phyloP scores from a whole-genome alignment of 176 grass and related monocot genomes.

The Guadua angustifolia region DNA sequence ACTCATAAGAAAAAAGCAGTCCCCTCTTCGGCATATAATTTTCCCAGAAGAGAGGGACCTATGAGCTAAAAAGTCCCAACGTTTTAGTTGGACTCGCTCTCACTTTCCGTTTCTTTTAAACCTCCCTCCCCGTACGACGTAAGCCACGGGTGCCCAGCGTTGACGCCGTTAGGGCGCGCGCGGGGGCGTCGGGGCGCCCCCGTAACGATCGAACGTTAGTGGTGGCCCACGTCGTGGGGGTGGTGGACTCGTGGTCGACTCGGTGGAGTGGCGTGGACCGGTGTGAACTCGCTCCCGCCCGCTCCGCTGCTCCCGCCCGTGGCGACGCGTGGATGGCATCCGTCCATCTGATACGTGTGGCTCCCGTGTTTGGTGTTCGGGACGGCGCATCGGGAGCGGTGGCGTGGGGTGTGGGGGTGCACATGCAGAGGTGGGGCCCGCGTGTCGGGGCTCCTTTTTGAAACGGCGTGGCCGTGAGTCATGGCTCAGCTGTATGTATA shows the following conservation, averaged over 20 bases:
- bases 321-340: slow-evolving; percentile 16
- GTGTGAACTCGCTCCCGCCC: slow-evolving; percentile 29
- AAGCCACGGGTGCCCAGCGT: neutral
- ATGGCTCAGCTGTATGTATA: neutral
- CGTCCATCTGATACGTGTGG: neutral
- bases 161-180: slow-evolving; percentile 46
- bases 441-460: slow-evolving; percentile 39
- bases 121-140: neutral
- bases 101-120: neutral
- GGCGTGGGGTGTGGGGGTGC: neutral
- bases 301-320: neutral
- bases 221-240: slow-evolving; percentile 1
- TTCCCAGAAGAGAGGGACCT: neutral
- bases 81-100: slow-evolving; percentile 1
- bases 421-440: slow-evolving; percentile 36
- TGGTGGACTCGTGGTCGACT: slow-evolving; percentile 29
- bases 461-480: slow-evolving; percentile 31
- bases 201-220: slow-evolving; percentile 51
- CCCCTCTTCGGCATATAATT: neutral
- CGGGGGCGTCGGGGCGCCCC: slow-evolving; percentile 20
- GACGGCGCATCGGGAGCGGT: neutral
- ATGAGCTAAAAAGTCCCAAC: neutral
- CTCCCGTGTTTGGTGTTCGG: neutral
- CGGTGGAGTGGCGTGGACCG: slow-evolving; percentile 20
- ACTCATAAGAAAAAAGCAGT: neutral